Percentiles rank a stretch among this genome's conserved stretches.
Conservation (phyloP, 345 rosid genomes). For the Citrus medica region DNA sequence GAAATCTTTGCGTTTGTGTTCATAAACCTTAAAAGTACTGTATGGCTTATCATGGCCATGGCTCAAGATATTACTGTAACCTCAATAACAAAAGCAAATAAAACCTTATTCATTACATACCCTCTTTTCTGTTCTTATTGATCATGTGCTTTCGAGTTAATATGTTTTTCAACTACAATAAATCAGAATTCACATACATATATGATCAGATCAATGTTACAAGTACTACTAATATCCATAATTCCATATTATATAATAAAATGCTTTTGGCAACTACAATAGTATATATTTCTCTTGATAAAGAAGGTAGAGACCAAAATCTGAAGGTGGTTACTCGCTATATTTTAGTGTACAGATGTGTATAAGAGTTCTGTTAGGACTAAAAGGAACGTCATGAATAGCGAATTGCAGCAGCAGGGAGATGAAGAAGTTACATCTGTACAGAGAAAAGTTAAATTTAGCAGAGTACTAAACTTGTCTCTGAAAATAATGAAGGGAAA, state of each 20-base stretch:
- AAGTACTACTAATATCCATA: too few species aligned
- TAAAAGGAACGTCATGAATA: neutral
- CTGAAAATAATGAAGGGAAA: neutral
- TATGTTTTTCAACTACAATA: neutral
- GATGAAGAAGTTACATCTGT: conserved; percentile 3
- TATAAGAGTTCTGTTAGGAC: neutral
- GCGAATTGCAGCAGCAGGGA: neutral
- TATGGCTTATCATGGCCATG: neutral
- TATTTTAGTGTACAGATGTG: neutral
- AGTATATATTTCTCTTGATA: too few species aligned
- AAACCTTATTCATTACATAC: neutral
- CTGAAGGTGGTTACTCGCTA: neutral
- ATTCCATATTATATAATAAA: too few species aligned
- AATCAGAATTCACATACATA: neutral
- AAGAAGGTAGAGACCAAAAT: too few species aligned
- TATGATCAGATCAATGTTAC: too few species aligned
- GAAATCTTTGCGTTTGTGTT: neutral
- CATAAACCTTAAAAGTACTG: neutral
- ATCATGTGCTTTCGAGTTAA: neutral
- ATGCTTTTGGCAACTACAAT: too few species aligned
- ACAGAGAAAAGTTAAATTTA: neutral
- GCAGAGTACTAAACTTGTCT: neutral
- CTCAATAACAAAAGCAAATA: neutral
- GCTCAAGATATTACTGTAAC: neutral
- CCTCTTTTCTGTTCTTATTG: neutral